Base-by-base conservation (phyloP, 2,329 filamentous ascomycete genomes). In the Thielaviopsis musarum region DNA sequence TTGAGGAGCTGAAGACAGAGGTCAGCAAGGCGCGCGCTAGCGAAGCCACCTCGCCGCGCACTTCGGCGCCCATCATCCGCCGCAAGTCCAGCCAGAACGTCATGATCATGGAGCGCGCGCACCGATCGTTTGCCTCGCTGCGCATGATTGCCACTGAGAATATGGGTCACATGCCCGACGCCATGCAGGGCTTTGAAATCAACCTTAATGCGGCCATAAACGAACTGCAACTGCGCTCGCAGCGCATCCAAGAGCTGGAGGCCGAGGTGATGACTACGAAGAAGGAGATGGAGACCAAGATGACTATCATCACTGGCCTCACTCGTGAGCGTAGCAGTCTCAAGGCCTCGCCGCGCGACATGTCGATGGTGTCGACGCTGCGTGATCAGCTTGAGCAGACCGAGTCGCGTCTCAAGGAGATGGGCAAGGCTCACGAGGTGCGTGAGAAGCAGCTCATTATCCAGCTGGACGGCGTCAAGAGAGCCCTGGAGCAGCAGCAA, bases 241-340 rank as follows among this genome's bases (percentile, higher is more conserved):
- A 97, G 69, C 84, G 91, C 28, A 91, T 96, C 58, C 88, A 94
- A 67, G 84, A 91, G 66, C 77, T 98, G 15, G 93, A 98, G 70
- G 83, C 83, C 5, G 91, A 95, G 65, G 81, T 96, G 60, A 76
- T 83, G 26, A 84, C 82, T 3, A 82, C 90, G 22, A 93, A 88
- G 75, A 95, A 90, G 74, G 93, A 98, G 70, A 95, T 97, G 85
- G 93, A 98, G 68, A 84, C 81, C 63, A 98, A 98, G 79, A 90
- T 91, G 76, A 88, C 88, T 30, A 91, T 98, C 68, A 97, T 98
- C 65, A 88, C 89, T 30, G 93, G 93, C 6, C 77, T 98, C 63
- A 95, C 93, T 3, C 85, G 93, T 58, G 94, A 98, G 71, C 80
- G 94, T 61, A 91, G 89, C 2, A 96, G 90, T 72, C 78, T 96